Evolutionary conservation across 768 basidiomycete species (phyloP), one percentile per base, ranked within the genome.

Genomic region (Suillus subluteus): DNA sequence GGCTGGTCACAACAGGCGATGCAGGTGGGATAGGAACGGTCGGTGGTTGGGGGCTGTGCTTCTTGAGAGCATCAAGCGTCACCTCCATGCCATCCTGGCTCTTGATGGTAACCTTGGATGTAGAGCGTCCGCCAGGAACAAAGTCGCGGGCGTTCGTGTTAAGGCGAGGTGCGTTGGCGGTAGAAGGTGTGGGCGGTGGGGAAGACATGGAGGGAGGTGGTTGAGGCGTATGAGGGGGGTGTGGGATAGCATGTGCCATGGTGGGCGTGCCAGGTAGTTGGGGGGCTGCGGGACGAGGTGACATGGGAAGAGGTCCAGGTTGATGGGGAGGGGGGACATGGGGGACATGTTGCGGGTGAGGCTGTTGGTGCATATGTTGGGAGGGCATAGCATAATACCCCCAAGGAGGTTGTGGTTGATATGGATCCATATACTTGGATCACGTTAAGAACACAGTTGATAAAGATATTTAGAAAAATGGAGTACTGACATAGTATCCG

Each of bases 211-310:
- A 70, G 70, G 82, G 77, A 46, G 84, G 79, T 0, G 84, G 85
- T 38, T 87, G 83, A 18, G 83, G 50, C 16, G 82, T 79, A 70
- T 86, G 85, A 8, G 72, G 69, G 6, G 80, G 72, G 58, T 79
- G 74, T 12, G 88, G 85, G 41, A 84, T 74, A 21, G 91, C 84
- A 65, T 89, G 91, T 3, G 86, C 64, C 64, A 86, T 80, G 2
- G 88, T 90, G n/a, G 92, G 90, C 1, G 91, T 92, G 38, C 86
- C 86, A 15, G 91, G 88, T 21, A 90, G 72, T 59, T 72, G 79
- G 15, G 80, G 81, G 59, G 84, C 82, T 41, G 82, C 85, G 71
- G 84, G 88, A 69, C 90, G 86, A 44, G 91, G 91, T 18, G 91
- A 92, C 82, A 92, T 86, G 6, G 90, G 82, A 77, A 89, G 85